Percentiles rank a stretch among this genome's conserved stretches.
Conservation (phyloP, 179 eudicot species). For the Beta macrorhiza region DNA sequence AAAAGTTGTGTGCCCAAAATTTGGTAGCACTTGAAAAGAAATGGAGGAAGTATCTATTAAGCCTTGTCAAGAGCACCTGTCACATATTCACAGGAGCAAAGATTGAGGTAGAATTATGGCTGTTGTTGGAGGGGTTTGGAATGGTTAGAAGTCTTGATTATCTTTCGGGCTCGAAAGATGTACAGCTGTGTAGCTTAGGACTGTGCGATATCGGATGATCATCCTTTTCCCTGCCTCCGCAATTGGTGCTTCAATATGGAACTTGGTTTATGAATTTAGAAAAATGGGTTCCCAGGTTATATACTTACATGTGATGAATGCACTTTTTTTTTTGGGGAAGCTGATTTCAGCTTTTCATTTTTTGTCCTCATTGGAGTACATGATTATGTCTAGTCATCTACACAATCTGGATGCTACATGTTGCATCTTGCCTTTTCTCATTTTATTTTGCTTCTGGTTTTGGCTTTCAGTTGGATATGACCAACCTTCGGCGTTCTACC, state of each 20-base stretch:
- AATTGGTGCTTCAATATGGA: not conserved
- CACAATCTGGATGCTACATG: not conserved
- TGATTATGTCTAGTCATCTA: not conserved
- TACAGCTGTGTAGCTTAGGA: conserved; percentile 8
- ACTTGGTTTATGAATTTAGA: not conserved
- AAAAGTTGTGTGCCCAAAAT: too few relatives aligned
- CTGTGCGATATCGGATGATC: not conserved
- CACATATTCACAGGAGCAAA: not conserved
- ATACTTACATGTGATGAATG: not conserved
- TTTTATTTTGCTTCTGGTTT: conserved; percentile 15
- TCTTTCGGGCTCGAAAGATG: not conserved
- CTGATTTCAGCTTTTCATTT: not conserved
- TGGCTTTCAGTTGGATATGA: conserved; percentile 59
- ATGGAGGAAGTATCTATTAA: not conserved
- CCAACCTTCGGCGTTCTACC: conserved; percentile 94
- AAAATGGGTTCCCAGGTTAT: not conserved
- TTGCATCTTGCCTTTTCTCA: conserved; percentile 17
- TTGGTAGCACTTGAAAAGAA: too few relatives aligned
- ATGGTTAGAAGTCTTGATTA: conserved; percentile 3
- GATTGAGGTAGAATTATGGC: conserved; percentile 21
- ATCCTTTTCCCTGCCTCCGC: not conserved
- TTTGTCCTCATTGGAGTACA: not conserved
- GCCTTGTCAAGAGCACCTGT: conserved; percentile 12
- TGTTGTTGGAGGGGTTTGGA: conserved; percentile 14
- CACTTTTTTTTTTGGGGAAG: not conserved